Base-by-base conservation (phyloP, 2,329 filamentous ascomycete species). In the Esteya vermicola region DNA sequence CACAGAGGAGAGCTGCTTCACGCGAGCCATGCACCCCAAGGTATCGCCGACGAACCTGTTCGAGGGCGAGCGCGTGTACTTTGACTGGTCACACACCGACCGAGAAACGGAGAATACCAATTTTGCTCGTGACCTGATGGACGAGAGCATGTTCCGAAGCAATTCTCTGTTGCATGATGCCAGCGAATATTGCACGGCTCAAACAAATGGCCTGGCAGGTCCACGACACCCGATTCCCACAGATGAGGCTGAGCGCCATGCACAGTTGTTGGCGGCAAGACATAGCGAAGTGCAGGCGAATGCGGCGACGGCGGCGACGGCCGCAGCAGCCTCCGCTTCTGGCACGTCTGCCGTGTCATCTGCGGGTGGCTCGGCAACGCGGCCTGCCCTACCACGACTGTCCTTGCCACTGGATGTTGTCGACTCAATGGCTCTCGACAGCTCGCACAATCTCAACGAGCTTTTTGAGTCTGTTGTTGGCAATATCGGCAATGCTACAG, bases 61-160 rank as follows among this genome's bases (percentile, higher is more conserved):
- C 18, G 36, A 26, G 6, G 36, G 36, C 26, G 36, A 57, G 4
- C 53, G 58, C 33, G 52, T 55, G 2, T 57, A 59, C 3, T 76
- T 73, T 48, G 55, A 60, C 39, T 75, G 72, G 71, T 51, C 51
- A 10, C 54, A 52, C 13, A 52, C 58, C 22, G 36, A 39, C 30
- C 43, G 39, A 8, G 38, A 54, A 7, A 35, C 34, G 19, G 63
- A 67, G 5, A 26, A 36, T 9, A 63, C 64, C 40, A 68, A 67
- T 2, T 74, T 64, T 43, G 65, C 76, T 18, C 62, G 70, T 33
- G 72, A 75, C 12, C 64, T 39, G 80, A 72, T 7, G 69, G 72
- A 25, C 22, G 89, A 96, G 58, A 86, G 84, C 23, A 62, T 91
- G 0, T 95, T 85, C 56, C 77, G 89, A 40, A 84, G 84, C 51